Conservation (phyloP, 352 stramenopile genomes). For the Phytophthora crassamura region DNA sequence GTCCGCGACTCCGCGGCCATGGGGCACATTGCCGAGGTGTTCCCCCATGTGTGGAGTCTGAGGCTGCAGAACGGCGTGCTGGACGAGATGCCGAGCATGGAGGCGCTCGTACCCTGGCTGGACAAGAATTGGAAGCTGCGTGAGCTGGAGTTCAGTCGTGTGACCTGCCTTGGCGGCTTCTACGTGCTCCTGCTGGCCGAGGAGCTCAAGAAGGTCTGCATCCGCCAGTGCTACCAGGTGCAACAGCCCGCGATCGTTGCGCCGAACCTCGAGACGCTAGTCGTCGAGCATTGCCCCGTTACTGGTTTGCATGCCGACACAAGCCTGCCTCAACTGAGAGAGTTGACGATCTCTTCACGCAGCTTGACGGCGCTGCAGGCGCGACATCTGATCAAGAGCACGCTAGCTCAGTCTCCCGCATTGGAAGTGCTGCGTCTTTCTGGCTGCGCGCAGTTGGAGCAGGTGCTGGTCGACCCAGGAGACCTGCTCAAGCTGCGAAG, state of each 20-base stretch:
- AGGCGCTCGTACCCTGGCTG: slow-evolving; percentile 43
- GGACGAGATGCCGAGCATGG: slow-evolving; percentile 34
- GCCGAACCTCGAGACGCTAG: slow-evolving; percentile 40
- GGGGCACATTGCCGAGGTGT: slow-evolving; percentile 35
- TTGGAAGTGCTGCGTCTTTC: slow-evolving; percentile 48
- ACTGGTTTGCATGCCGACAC: slow-evolving; percentile 50
- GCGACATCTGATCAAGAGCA: slow-evolving; percentile 51
- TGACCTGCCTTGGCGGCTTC: slow-evolving; percentile 59
- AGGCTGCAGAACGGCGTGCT: slow-evolving; percentile 43
- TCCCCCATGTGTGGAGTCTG: slow-evolving; percentile 51
- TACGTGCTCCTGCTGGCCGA: slow-evolving; percentile 49
- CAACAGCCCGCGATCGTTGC: slow-evolving; percentile 50
- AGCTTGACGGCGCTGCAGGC: slow-evolving; percentile 51
- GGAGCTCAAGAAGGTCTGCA: slow-evolving; percentile 53
- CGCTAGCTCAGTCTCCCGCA: slow-evolving; percentile 30
- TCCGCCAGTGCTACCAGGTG: slow-evolving; percentile 69
- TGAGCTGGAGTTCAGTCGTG: slow-evolving; percentile 49
- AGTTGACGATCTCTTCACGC: slow-evolving; percentile 56
- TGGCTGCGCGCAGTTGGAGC: slow-evolving; percentile 61
- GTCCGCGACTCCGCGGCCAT: slow-evolving; percentile 39
- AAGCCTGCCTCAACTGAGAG: slow-evolving; percentile 50
- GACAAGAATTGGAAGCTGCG: slow-evolving; percentile 40
- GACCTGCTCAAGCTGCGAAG: slow-evolving; percentile 56
- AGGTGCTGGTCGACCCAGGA: slow-evolving; percentile 59
- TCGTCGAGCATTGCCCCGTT: slow-evolving; percentile 56